Percentiles rank a stretch among this genome's conserved stretches.
Evolutionary conservation across 2,329 filamentous ascomycete genomes (phyloP).

Genomic region (Aschersonia sp.): DNA sequence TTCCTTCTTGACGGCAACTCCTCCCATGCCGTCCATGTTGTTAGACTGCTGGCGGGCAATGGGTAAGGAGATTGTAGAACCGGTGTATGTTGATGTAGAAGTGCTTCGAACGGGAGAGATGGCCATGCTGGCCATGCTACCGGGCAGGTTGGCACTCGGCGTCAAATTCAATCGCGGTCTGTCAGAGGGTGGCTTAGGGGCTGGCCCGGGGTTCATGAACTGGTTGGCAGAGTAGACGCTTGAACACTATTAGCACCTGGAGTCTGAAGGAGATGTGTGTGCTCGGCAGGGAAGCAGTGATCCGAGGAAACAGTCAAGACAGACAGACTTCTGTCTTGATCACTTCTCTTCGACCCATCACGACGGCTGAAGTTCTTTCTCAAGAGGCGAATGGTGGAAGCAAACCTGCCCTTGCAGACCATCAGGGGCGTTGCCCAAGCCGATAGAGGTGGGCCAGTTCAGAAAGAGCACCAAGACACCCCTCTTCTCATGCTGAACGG

Average conservation of each 20-base stretch:
- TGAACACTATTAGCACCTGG: constrained; percentile 5
- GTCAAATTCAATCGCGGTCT: constrained; percentile 70
- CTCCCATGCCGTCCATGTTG: constrained; percentile 47
- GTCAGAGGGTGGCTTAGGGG: constrained; percentile 76
- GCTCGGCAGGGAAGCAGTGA: too few relatives aligned
- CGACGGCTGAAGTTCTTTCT: too few relatives aligned
- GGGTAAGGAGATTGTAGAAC: constrained; percentile 60
- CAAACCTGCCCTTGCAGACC: too few relatives aligned
- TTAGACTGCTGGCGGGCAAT: constrained; percentile 48
- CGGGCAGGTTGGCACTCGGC: constrained; percentile 58
- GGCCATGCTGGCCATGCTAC: constrained; percentile 67
- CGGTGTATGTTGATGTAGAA: constrained; percentile 52
- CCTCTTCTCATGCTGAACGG: not conserved
- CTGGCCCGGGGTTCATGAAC: constrained; percentile 96
- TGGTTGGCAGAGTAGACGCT: constrained; percentile 47
- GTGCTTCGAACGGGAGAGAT: constrained; percentile 57
- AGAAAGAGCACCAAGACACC: too few relatives aligned
- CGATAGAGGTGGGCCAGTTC: too few relatives aligned
- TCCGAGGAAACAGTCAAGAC: too few relatives aligned
- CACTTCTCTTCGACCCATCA: too few relatives aligned
- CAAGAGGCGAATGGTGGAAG: too few relatives aligned
- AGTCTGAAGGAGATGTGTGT: too few relatives aligned
- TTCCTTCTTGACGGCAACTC: constrained; percentile 64
- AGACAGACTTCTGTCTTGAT: too few relatives aligned
- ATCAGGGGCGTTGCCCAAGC: too few relatives aligned